Percentiles rank a stretch among this genome's conserved stretches.
These are phyloP conservation scores for Chrysophaeum taylorii DNA, from an alignment of 352 stramenopile genomes.

Conservation along the genomic window DNA sequence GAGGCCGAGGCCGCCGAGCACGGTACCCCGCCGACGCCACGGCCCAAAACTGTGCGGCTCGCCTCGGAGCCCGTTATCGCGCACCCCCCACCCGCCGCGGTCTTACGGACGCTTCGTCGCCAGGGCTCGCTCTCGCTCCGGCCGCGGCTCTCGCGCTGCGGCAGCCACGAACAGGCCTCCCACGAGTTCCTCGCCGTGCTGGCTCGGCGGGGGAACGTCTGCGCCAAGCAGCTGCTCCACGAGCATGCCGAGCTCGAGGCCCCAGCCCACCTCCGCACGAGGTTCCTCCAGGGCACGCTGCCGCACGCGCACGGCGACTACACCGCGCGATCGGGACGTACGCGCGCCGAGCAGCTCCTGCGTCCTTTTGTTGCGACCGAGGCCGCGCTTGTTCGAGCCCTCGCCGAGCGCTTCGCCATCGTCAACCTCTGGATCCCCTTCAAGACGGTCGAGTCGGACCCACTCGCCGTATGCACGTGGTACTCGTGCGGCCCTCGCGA, in stretches of 20 bases:
- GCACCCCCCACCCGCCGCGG: too few relatives aligned
- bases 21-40: too few relatives aligned
- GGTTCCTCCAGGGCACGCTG: not conserved
- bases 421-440: conserved; percentile 1
- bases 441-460: not conserved
- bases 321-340: not conserved
- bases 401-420: not conserved
- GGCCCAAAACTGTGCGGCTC: too few relatives aligned
- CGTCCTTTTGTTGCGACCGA: not conserved
- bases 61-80: too few relatives aligned
- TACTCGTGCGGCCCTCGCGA: not conserved
- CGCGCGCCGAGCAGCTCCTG: not conserved
- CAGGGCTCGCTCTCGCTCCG: too few relatives aligned
- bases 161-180: too few relatives aligned
- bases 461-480: not conserved
- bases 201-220: too few relatives aligned
- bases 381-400: not conserved
- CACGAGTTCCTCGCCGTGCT: too few relatives aligned
- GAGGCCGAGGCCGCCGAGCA: not conserved
- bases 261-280: not conserved
- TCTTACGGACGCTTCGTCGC: too few relatives aligned
- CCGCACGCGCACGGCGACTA: not conserved
- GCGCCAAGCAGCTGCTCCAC: too few relatives aligned
- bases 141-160: too few relatives aligned
- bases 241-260: too few relatives aligned